A percentile compares a stretch with the other conserved stretches of the same genome.
Evolutionary conservation across 192 early-diverging fungal species (phyloP).

Genomic region (Coemansia interrupta): DNA sequence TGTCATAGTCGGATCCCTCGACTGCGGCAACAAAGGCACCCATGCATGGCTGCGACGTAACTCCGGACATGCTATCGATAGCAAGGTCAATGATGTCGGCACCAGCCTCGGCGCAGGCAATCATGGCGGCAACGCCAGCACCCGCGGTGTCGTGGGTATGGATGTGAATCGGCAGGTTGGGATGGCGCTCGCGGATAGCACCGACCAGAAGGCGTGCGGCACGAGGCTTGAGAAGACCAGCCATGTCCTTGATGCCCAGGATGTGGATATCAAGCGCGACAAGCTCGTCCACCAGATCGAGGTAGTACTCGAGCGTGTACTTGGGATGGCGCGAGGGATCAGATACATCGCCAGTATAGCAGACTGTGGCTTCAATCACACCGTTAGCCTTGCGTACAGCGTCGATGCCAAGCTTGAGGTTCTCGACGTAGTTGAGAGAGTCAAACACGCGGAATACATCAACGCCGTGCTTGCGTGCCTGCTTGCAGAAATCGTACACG

Average conservation of each 20-base stretch:
- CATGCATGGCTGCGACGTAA: conserved; percentile 96
- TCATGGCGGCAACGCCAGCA: conserved; percentile 93
- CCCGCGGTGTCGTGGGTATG: conserved; percentile 98
- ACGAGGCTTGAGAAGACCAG: conserved; percentile 89
- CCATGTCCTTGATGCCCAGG: conserved; percentile 94
- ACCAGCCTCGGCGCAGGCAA: conserved; percentile 86
- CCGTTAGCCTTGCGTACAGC: conserved; percentile 92
- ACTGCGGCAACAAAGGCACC: conserved; percentile 87
- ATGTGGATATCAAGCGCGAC: conserved; percentile 91
- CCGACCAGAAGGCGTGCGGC: conserved; percentile 85
- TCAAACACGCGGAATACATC: conserved; percentile 99
- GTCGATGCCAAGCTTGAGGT: conserved; percentile 90
- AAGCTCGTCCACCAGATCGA: conserved; percentile 83
- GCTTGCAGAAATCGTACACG: conserved; percentile 92
- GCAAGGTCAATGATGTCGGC: conserved; percentile 93
- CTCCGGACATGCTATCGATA: conserved; percentile 90
- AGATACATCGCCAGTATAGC: conserved; percentile 92
- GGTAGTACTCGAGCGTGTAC: conserved; percentile 88
- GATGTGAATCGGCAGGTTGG: conserved; percentile 90
- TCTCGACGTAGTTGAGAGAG: conserved; percentile 94
- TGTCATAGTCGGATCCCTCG: conserved; percentile 74
- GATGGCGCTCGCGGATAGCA: conserved; percentile 80
- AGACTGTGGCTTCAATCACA: conserved; percentile 87
- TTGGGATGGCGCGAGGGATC: conserved; percentile 73
- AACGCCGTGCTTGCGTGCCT: conserved; percentile 82